These are phyloP conservation scores for Tolypocladium endophyticum DNA, from an alignment of 2,329 filamentous ascomycete species.

Conservation along the genomic window DNA sequence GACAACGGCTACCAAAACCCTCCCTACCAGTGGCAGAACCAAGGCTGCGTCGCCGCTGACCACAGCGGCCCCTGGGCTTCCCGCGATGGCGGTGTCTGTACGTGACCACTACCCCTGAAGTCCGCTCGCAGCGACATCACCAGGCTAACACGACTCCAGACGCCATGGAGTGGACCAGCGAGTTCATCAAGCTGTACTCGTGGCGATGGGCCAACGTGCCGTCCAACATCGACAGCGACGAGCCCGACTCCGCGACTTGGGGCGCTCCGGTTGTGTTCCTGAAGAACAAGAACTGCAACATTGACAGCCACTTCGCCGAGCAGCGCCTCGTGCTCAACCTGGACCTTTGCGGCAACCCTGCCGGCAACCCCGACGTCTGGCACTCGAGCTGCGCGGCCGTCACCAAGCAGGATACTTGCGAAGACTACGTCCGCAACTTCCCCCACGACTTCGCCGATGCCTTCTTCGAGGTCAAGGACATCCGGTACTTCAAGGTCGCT, in stretches of 20 bases:
- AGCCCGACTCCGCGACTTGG: slow-evolving; percentile 55
- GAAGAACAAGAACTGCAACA: slow-evolving; percentile 47
- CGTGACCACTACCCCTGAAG: slow-evolving; percentile 29
- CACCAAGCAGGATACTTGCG: slow-evolving; percentile 18
- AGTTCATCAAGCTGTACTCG: slow-evolving; percentile 30
- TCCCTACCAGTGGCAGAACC: slow-evolving; percentile 20
- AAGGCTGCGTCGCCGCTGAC: slow-evolving; percentile 31
- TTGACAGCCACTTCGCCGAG: slow-evolving; percentile 50
- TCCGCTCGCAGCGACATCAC: background rate
- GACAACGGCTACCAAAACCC: slow-evolving; percentile 25
- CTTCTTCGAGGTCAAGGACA: slow-evolving; percentile 35
- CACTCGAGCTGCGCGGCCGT: slow-evolving; percentile 12
- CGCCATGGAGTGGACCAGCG: slow-evolving; percentile 31
- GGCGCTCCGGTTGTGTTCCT: slow-evolving; percentile 53
- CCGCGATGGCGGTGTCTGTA: slow-evolving; percentile 27
- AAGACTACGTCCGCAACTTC: slow-evolving; percentile 24
- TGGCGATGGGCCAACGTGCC: slow-evolving; percentile 23
- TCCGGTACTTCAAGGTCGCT: slow-evolving; percentile 18
- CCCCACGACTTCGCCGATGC: slow-evolving; percentile 24
- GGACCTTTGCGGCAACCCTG: slow-evolving; percentile 64
- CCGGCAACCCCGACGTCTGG: slow-evolving; percentile 27
- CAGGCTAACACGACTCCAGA: slow-evolving; percentile 9
- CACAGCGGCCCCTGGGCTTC: slow-evolving; percentile 26
- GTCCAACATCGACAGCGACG: slow-evolving; percentile 22
- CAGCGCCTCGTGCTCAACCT: slow-evolving; percentile 69